Evolutionary conservation across 164 flowering plant genomes (phyloP).

Genomic region (Sextonia rubra): DNA sequence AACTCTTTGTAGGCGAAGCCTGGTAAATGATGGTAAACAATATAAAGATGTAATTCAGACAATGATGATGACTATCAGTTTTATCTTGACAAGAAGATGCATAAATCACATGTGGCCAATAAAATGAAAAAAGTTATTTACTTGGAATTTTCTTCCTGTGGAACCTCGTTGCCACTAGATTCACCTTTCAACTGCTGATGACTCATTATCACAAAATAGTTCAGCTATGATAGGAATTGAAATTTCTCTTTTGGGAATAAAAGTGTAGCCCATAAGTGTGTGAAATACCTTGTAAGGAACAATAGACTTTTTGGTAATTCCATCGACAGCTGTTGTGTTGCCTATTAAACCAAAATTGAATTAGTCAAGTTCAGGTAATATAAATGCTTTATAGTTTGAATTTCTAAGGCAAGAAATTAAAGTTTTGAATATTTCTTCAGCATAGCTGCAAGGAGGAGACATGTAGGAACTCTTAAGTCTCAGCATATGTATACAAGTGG

Average conservation of each 20-base stretch:
- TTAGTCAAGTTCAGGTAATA: neutral
- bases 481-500: neutral
- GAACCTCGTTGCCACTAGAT: slow-evolving; percentile 29
- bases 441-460: neutral
- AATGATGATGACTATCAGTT: slow-evolving; percentile 1
- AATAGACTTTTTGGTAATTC: slow-evolving; percentile 28
- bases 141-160: slow-evolving; percentile 77
- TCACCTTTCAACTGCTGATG: slow-evolving; percentile 34
- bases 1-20: slow-evolving; percentile 72
- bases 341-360: slow-evolving; percentile 13
- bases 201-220: slow-evolving; percentile 13
- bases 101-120: slow-evolving; percentile 7
- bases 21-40: slow-evolving; percentile 23
- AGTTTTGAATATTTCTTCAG: neutral
- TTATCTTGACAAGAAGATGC: neutral
- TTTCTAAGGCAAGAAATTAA: neutral
- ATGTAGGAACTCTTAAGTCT: neutral
- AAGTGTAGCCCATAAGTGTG: neutral
- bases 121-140: slow-evolving; percentile 24
- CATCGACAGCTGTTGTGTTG: slow-evolving; percentile 26
- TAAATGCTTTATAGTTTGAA: neutral
- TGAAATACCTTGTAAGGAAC: slow-evolving; percentile 38
- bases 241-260: neutral
- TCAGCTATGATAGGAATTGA: slow-evolving; percentile 1
- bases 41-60: slow-evolving; percentile 11